Percentiles rank a stretch among this genome's conserved stretches.
Evolutionary conservation across 176 grass and related monocot species (phyloP).

Genomic region (Zoysia pacifica): DNA sequence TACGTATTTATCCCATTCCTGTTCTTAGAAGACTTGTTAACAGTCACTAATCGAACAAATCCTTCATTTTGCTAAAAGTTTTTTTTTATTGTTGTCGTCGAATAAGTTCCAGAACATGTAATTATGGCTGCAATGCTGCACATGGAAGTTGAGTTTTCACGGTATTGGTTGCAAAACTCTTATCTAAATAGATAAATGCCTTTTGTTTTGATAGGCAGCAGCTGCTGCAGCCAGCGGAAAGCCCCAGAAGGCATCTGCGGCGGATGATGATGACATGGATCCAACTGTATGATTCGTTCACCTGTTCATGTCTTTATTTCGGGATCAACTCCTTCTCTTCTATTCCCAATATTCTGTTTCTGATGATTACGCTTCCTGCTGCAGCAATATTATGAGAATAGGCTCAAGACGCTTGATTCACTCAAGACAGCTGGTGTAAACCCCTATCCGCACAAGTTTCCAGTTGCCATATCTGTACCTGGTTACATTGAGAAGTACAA

Average conservation of each 20-base stretch:
- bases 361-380: slow-evolving; percentile 21
- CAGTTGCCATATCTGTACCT: slow-evolving; percentile 44
- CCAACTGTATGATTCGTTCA: slow-evolving; percentile 61
- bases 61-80: background rate
- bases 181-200: background rate
- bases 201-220: slow-evolving; percentile 48
- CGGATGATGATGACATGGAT: slow-evolving; percentile 87
- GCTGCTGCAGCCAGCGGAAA: slow-evolving; percentile 33
- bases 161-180: background rate
- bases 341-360: background rate
- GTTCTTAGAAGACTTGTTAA: background rate
- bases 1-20: background rate
- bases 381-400: slow-evolving; percentile 92
- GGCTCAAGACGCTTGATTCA: slow-evolving; percentile 59
- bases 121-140: background rate
- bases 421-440: slow-evolving; percentile 57
- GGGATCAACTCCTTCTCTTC: slow-evolving; percentile 10
- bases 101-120: background rate
- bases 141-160: background rate
- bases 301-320: background rate
- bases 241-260: slow-evolving; percentile 44
- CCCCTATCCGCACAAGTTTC: slow-evolving; percentile 86
- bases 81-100: background rate
- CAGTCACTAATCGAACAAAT: background rate
- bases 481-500: slow-evolving; percentile 77